These are phyloP conservation scores for Vinca major DNA, from an alignment of 305 asterid genomes.

Conservation along the genomic window DNA sequence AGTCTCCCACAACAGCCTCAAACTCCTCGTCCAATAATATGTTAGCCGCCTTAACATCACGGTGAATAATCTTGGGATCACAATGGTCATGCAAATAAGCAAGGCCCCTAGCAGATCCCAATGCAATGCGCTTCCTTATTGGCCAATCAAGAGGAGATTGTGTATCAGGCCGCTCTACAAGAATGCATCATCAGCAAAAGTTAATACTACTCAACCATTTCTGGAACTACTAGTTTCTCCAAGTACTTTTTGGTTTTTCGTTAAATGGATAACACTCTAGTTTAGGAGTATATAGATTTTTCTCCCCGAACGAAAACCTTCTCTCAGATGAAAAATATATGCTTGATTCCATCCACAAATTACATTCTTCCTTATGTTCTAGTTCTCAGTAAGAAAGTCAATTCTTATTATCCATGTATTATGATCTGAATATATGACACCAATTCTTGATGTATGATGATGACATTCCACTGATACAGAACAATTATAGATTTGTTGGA, in stretches of 20 bases:
- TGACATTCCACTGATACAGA: background rate
- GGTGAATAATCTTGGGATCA: slow-evolving; percentile 76
- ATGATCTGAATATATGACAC: background rate
- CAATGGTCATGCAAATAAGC: slow-evolving; percentile 82
- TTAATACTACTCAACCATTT: background rate
- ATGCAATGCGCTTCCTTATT: slow-evolving; percentile 50
- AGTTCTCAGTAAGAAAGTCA: background rate
- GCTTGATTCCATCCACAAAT: background rate
- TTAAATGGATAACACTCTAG: background rate
- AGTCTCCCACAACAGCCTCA: slow-evolving; percentile 87
- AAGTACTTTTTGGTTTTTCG: background rate
- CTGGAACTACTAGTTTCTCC: background rate
- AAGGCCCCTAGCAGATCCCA: slow-evolving; percentile 79
- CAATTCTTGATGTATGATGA: background rate
- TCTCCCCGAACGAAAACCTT: background rate
- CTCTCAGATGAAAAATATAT: background rate
- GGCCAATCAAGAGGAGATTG: slow-evolving; percentile 62
- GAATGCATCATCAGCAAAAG: slow-evolving; percentile 5
- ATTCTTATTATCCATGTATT: background rate
- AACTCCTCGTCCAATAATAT: slow-evolving; percentile 68
- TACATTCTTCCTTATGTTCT: background rate
- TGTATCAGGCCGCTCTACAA: slow-evolving; percentile 46
- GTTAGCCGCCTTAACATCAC: slow-evolving; percentile 83
- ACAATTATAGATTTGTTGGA: background rate
- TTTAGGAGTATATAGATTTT: background rate